A percentile compares a stretch with the other conserved stretches of the same genome.
phyloP scores from a whole-genome alignment of 768 basidiomycete genomes.

The Suillus hirtellus region DNA sequence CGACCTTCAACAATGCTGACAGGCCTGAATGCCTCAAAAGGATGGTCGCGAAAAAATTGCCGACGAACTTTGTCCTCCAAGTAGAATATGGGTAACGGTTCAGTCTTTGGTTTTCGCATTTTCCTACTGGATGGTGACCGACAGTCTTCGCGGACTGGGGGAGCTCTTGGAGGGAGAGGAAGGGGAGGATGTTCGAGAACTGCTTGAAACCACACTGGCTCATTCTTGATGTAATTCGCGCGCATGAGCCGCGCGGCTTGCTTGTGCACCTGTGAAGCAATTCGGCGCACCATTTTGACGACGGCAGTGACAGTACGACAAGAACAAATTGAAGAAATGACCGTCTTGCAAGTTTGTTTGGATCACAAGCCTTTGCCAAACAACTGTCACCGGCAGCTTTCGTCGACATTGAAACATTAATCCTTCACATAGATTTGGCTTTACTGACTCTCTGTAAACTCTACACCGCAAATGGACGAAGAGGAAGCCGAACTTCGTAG shows the following conservation, averaged over 20 bases:
- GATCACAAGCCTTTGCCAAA: constrained; percentile 9
- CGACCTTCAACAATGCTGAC: constrained; percentile 73
- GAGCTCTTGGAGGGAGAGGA: constrained; percentile 75
- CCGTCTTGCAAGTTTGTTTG: constrained; percentile 1
- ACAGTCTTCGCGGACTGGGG: constrained; percentile 55
- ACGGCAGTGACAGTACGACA: background rate
- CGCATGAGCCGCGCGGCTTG: constrained; percentile 80
- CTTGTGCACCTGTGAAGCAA: constrained; percentile 88
- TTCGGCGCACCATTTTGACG: constrained; percentile 65
- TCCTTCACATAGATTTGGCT: background rate
- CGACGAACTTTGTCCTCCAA: constrained; percentile 82
- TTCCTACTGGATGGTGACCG: constrained; percentile 25
- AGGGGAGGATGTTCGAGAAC: constrained; percentile 89
- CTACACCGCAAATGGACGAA: constrained; percentile 41
- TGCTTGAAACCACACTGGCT: constrained; percentile 83
- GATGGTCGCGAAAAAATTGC: constrained; percentile 95
- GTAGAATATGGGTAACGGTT: constrained; percentile 67
- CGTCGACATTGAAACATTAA: background rate
- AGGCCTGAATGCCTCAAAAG: constrained; percentile 91
- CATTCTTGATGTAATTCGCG: constrained; percentile 56
- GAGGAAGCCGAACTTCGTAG: constrained; percentile 79
- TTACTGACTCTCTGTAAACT: background rate
- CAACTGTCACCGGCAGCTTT: background rate
- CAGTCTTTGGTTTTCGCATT: constrained; percentile 40
- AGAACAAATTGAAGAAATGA: background rate